Conservation (phyloP, 257 asterid species). For the Forsythia viridissima region DNA sequence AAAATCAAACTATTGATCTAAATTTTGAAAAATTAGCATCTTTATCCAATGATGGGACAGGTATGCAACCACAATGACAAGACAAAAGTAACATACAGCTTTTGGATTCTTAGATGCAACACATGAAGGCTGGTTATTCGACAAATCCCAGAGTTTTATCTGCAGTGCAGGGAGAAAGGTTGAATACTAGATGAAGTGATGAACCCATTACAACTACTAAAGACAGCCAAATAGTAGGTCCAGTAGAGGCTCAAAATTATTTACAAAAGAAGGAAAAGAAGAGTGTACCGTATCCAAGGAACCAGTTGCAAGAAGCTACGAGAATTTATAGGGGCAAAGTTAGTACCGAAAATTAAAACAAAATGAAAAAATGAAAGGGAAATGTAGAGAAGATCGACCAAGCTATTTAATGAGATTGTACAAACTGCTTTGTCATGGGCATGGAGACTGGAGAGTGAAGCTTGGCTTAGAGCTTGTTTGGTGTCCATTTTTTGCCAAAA, state of each 20-base stretch:
- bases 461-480: too few species aligned
- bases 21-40: background rate
- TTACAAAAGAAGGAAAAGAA: conserved; percentile 11
- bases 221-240: background rate
- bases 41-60: background rate
- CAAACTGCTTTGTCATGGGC: conserved; percentile 94
- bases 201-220: background rate
- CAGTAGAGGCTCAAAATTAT: background rate
- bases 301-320: conserved; percentile 93
- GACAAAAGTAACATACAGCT: conserved; percentile 36
- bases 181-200: too few species aligned
- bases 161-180: conserved; percentile 27
- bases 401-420: conserved; percentile 57
- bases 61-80: background rate
- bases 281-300: conserved; percentile 74
- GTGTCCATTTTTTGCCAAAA: too few species aligned
- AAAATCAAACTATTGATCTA: background rate
- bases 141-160: conserved; percentile 96
- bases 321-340: conserved; percentile 19
- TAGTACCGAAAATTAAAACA: conserved; percentile 19
- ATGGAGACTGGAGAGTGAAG: conserved; percentile 80
- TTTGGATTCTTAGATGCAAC: conserved; percentile 47
- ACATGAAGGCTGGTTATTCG: conserved; percentile 66
- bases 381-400: conserved; percentile 12
- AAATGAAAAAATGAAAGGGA: background rate